Evolutionary conservation across 257 asterid species (phyloP).

Genomic region (Forsythia viridissima): DNA sequence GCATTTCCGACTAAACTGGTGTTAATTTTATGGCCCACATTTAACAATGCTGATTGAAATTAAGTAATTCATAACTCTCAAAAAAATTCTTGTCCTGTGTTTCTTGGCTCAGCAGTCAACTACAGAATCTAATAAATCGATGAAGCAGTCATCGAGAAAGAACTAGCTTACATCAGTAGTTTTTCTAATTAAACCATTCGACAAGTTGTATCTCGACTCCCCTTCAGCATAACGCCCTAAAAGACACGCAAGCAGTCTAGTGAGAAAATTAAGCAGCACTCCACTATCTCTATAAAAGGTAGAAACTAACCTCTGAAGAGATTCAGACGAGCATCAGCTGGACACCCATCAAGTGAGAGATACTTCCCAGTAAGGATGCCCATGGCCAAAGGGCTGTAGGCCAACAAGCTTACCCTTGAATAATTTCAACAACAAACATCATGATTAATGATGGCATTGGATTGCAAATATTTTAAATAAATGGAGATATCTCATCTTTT

Average conservation of each 20-base stretch:
- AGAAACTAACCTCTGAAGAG: slow-evolving; percentile 67
- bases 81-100: background rate
- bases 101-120: slow-evolving; percentile 8
- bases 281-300: slow-evolving; percentile 9
- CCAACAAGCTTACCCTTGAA: slow-evolving; percentile 53
- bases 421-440: background rate
- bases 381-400: slow-evolving; percentile 96
- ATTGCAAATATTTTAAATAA: background rate
- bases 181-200: slow-evolving; percentile 43
- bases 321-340: slow-evolving; percentile 58
- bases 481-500: background rate
- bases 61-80: background rate
- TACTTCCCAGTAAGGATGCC: slow-evolving; percentile 93
- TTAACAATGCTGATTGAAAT: slow-evolving; percentile 10
- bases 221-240: slow-evolving; percentile 85
- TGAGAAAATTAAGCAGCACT: slow-evolving; percentile 7
- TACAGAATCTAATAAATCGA: background rate
- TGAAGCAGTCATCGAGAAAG: background rate
- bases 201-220: slow-evolving; percentile 81
- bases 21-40: slow-evolving; percentile 13
- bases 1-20: background rate
- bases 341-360: slow-evolving; percentile 60
- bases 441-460: background rate
- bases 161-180: slow-evolving; percentile 61
- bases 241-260: slow-evolving; percentile 17